Evolutionary conservation across 208 protist genomes (phyloP).

Genomic region (Vickermania ingenoplastis): DNA sequence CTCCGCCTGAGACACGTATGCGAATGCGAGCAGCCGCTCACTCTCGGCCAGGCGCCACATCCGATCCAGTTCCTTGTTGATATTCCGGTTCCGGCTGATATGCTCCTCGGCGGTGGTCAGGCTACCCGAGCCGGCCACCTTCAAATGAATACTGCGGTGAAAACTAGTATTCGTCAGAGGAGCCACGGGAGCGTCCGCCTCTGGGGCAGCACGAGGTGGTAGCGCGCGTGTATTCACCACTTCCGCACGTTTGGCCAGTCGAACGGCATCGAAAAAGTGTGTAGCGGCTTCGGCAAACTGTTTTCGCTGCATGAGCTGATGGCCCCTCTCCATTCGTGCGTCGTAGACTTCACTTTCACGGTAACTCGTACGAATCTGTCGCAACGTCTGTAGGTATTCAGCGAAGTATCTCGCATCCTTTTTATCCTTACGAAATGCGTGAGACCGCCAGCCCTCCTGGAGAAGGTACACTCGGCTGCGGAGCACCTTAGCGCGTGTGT

Average conservation of each 20-base stretch:
- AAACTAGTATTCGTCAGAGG: conserved; percentile 5
- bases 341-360: conserved; percentile 46
- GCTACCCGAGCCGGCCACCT: conserved; percentile 37
- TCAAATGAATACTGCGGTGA: conserved; percentile 35
- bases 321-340: conserved; percentile 65
- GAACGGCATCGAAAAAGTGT: conserved; percentile 43
- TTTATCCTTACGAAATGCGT: conserved; percentile 45
- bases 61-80: conserved; percentile 40
- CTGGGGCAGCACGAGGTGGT: conserved; percentile 5
- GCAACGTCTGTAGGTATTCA: conserved; percentile 43
- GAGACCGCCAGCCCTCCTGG: conserved; percentile 51
- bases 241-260: conserved; percentile 24
- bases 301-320: conserved; percentile 55
- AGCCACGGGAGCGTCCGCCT: neutral
- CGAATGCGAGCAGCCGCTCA: conserved; percentile 77
- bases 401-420: conserved; percentile 57
- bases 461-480: conserved; percentile 37
- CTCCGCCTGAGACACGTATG: conserved; percentile 69
- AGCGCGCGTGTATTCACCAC: conserved; percentile 6
- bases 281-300: conserved; percentile 35
- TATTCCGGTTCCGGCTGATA: conserved; percentile 7
- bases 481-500: conserved; percentile 44
- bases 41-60: conserved; percentile 62
- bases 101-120: conserved; percentile 48
- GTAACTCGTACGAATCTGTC: conserved; percentile 18